phyloP scores from a whole-genome alignment of 2,329 filamentous ascomycete species.

The Cyanodermella asteris region DNA sequence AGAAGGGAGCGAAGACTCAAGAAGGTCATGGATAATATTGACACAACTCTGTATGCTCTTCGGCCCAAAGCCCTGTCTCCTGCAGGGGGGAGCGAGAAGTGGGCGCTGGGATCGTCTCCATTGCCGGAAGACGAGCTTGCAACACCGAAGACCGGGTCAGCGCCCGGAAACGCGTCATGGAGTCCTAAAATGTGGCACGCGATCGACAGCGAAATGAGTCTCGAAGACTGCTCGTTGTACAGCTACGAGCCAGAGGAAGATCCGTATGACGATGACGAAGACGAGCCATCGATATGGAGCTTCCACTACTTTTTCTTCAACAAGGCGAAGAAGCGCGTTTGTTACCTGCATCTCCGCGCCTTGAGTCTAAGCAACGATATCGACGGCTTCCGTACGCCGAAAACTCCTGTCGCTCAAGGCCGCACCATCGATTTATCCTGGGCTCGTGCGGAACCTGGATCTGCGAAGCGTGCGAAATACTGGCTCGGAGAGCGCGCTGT shows the following conservation, averaged over 20 bases:
- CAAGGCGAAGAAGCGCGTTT: slow-evolving; percentile 72
- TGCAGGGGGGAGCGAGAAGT: no score
- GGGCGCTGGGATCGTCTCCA: slow-evolving; percentile 13
- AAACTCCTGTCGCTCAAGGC: slow-evolving; percentile 22
- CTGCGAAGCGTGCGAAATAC: slow-evolving; percentile 62
- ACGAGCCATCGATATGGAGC: slow-evolving; percentile 87
- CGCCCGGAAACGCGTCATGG: slow-evolving; percentile 43
- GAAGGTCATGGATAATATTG: slow-evolving; percentile 65
- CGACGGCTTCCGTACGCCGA: slow-evolving; percentile 41
- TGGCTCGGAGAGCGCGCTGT: slow-evolving; percentile 55
- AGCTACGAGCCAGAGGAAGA: slow-evolving; percentile 77
- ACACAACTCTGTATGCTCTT: slow-evolving; percentile 71
- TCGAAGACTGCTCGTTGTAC: slow-evolving; percentile 75
- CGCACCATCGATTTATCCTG: slow-evolving; percentile 26
- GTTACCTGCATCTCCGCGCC: slow-evolving; percentile 82
- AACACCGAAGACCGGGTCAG: no score
- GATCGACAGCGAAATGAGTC: slow-evolving; percentile 83
- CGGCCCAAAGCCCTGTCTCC: slow-evolving; percentile 35
- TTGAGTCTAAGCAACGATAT: no score
- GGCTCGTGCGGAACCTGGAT: slow-evolving; percentile 24
- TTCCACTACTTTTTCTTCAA: slow-evolving; percentile 98
- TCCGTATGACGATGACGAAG: slow-evolving; percentile 76
- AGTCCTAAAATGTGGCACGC: slow-evolving; percentile 77
- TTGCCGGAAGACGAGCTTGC: slow-evolving; percentile 13
- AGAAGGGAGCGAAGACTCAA: slow-evolving; percentile 60